A percentile compares a stretch with the other conserved stretches of the same genome.
These are phyloP conservation scores for Podosphaera fusca DNA, from an alignment of 2,329 filamentous ascomycete genomes.

Conservation along the genomic window DNA sequence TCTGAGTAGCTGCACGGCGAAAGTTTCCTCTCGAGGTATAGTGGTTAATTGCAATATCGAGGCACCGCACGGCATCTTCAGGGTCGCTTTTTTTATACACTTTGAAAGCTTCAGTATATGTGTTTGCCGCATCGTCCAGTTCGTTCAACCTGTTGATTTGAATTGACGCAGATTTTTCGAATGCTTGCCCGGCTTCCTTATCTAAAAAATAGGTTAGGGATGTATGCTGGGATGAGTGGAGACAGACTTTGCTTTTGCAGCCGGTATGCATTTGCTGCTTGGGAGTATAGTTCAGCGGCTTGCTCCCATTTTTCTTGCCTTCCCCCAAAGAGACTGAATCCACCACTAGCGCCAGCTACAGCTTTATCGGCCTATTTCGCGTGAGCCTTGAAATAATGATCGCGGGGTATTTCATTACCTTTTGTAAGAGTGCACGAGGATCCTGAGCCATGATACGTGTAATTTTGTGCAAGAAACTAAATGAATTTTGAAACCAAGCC, in stretches of 20 bases:
- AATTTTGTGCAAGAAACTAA: neutral
- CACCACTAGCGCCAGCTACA: slow-evolving; percentile 46
- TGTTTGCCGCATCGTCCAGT: slow-evolving; percentile 78
- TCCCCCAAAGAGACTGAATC: slow-evolving; percentile 78
- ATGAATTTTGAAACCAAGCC: no score
- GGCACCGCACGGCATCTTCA: slow-evolving; percentile 56
- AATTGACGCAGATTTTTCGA: slow-evolving; percentile 66
- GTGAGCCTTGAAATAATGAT: slow-evolving; percentile 9
- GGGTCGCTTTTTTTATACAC: slow-evolving; percentile 73
- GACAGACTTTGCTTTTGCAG: slow-evolving; percentile 62
- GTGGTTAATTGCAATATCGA: slow-evolving; percentile 59
- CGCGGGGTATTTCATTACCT: slow-evolving; percentile 27
- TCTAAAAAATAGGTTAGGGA: slow-evolving; percentile 24
- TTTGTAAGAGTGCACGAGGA: slow-evolving; percentile 54
- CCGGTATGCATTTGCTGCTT: slow-evolving; percentile 80
- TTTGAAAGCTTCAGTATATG: slow-evolving; percentile 79
- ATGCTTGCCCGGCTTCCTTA: slow-evolving; percentile 66
- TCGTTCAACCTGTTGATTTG: slow-evolving; percentile 67
- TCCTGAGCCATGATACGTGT: slow-evolving; percentile 41
- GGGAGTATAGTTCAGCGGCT: slow-evolving; percentile 66
- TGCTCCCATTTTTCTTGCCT: slow-evolving; percentile 72
- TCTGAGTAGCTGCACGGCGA: slow-evolving; percentile 68
- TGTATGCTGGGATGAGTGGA: neutral
- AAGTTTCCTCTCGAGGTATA: slow-evolving; percentile 84
- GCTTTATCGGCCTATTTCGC: slow-evolving; percentile 59